phyloP scores from a whole-genome alignment of 2,329 filamentous ascomycete species.

The Xylaria sp. region DNA sequence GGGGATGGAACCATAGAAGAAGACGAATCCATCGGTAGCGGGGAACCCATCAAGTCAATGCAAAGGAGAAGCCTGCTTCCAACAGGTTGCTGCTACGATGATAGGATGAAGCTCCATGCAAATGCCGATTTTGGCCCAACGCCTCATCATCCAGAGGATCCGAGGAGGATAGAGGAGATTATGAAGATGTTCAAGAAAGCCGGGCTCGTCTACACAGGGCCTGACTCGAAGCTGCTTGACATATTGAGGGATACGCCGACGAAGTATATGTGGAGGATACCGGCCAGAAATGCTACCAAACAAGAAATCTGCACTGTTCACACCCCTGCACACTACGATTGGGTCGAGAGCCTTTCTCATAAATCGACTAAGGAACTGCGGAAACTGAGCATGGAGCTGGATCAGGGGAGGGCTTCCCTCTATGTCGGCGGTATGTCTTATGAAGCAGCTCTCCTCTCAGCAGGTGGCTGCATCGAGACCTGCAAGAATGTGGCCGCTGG shows the following conservation, averaged over 20 bases:
- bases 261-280: constrained; percentile 78
- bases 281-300: constrained; percentile 78
- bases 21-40: constrained; percentile 49
- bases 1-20: constrained; percentile 51
- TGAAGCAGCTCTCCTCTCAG: constrained; percentile 82
- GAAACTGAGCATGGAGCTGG: constrained; percentile 68
- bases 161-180: constrained; percentile 89
- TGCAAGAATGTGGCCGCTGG: constrained; percentile 89
- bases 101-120: constrained; percentile 94
- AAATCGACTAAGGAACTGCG: constrained; percentile 73
- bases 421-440: constrained; percentile 87
- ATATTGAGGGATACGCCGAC: constrained; percentile 65
- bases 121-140: constrained; percentile 79
- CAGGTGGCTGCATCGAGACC: constrained; percentile 94
- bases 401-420: constrained; percentile 76
- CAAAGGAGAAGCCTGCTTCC: constrained; percentile 64
- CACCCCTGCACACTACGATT: constrained; percentile 78
- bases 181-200: constrained; percentile 87
- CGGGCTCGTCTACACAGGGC: constrained; percentile 76
- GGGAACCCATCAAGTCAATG: constrained; percentile 53
- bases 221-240: constrained; percentile 62
- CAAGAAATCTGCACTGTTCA: constrained; percentile 87
- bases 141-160: constrained; percentile 93
- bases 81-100: constrained; percentile 88
- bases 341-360: constrained; percentile 70